A percentile compares a stretch with the other conserved stretches of the same genome.
These are phyloP conservation scores for Didymella keratinophila DNA, from an alignment of 2,329 filamentous ascomycete genomes.

Conservation along the genomic window DNA sequence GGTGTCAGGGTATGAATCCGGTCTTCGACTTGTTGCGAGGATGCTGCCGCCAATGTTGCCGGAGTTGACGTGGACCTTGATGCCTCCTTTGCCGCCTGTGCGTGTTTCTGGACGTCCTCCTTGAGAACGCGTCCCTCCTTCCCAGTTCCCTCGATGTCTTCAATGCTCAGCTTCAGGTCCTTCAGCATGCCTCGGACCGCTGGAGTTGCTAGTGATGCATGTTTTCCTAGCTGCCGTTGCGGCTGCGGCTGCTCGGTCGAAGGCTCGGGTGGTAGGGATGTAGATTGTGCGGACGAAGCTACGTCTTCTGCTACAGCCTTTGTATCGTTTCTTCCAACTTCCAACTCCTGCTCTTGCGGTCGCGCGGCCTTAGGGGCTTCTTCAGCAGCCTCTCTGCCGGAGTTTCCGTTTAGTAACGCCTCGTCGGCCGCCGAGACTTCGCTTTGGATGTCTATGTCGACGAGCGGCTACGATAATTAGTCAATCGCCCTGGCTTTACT, in stretches of 20 bases:
- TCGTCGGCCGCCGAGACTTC: conserved; percentile 71
- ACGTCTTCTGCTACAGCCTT: conserved; percentile 34
- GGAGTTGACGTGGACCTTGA: conserved; percentile 40
- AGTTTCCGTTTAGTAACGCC: conserved; percentile 49
- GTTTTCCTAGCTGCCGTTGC: conserved; percentile 62
- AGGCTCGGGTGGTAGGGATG: conserved; percentile 32
- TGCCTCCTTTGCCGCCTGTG: conserved; percentile 32
- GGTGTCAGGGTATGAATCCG: conserved; percentile 74
- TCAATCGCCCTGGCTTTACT: background rate
- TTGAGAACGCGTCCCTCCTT: conserved; percentile 91
- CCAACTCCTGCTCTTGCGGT: conserved; percentile 34
- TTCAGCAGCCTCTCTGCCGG: conserved; percentile 37
- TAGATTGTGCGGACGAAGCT: conserved; percentile 27
- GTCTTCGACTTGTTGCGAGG: conserved; percentile 61
- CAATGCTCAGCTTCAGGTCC: conserved; percentile 78
- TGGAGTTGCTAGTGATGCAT: conserved; percentile 83
- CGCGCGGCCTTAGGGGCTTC: conserved; percentile 24
- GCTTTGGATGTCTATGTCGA: conserved; percentile 92
- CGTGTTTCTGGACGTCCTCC: conserved; percentile 75
- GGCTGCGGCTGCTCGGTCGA: conserved; percentile 27
- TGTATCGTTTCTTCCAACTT: conserved; percentile 47
- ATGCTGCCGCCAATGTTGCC: conserved; percentile 33
- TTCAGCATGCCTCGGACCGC: conserved; percentile 90
- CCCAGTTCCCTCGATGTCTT: conserved; percentile 81
- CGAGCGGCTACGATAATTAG: conserved; percentile 69